Conservation (phyloP, 106 monocot genomes). For the Platanthera guangdongensis region DNA sequence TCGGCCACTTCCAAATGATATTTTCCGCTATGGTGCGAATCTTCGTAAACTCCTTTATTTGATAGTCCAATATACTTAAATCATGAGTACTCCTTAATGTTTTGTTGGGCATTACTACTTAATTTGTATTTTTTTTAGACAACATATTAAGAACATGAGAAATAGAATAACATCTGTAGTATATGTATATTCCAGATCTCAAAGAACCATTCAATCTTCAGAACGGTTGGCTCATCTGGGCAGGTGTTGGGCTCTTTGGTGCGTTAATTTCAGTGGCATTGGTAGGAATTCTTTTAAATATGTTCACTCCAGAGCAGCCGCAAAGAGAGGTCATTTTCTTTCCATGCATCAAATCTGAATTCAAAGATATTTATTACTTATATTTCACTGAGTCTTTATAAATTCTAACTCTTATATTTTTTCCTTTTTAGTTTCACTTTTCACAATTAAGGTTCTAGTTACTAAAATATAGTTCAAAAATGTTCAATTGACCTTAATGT, state of each 20-base stretch:
- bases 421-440: neutral
- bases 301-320: constrained; percentile 58
- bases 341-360: neutral
- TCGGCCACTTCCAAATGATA: constrained; percentile 69
- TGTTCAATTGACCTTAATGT: neutral
- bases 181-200: constrained; percentile 36
- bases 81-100: neutral
- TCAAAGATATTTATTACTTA: neutral
- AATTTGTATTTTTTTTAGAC: neutral
- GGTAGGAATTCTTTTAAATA: constrained; percentile 40
- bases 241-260: constrained; percentile 54
- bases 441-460: neutral
- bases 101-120: neutral
- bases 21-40: constrained; percentile 65
- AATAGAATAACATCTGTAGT: neutral
- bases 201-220: constrained; percentile 66
- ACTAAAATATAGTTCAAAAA: neutral
- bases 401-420: neutral
- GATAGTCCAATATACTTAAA: neutral
- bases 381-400: neutral
- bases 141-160: neutral
- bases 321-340: constrained; percentile 52
- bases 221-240: constrained; percentile 87
- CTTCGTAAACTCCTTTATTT: neutral
- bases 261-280: constrained; percentile 50